These are phyloP conservation scores for Colletotrichum karsti DNA, from an alignment of 2,329 filamentous ascomycete genomes.

Conservation along the genomic window DNA sequence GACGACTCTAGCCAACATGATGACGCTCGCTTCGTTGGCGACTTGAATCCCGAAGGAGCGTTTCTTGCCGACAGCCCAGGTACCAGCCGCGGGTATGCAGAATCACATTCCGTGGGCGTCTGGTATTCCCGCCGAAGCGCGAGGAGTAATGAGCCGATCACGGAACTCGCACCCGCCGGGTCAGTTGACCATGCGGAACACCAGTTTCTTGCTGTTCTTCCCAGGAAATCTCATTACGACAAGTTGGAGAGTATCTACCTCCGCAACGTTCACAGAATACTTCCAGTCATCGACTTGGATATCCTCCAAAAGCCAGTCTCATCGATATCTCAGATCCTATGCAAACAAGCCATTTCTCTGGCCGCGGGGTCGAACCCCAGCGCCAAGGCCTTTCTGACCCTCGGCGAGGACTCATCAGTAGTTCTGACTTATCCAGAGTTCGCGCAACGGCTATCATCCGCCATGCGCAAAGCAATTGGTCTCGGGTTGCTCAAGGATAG, in stretches of 20 bases:
- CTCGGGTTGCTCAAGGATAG: constrained; percentile 20
- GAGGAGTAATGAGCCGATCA: neutral
- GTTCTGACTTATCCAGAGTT: constrained; percentile 26
- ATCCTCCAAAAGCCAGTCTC: constrained; percentile 28
- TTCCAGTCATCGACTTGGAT: constrained; percentile 32
- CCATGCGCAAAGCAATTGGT: constrained; percentile 24
- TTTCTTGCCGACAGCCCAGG: constrained; percentile 32
- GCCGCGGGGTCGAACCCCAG: constrained; percentile 31
- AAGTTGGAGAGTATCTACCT: constrained; percentile 30
- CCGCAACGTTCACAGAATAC: constrained; percentile 29
- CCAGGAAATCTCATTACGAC: constrained; percentile 19
- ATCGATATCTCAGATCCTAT: constrained; percentile 29
- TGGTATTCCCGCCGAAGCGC: constrained; percentile 24
- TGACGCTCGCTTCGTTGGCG: constrained; percentile 31
- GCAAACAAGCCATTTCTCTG: constrained; percentile 33
- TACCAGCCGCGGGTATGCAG: constrained; percentile 16
- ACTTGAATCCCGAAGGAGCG: constrained; percentile 34
- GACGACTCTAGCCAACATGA: constrained; percentile 25
- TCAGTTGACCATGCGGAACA: constrained; percentile 13
- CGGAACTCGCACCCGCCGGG: constrained; percentile 10
- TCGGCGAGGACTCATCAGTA: constrained; percentile 1
- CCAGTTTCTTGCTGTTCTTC: constrained; percentile 18
- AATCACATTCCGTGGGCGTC: constrained; percentile 25
- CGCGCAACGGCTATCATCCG: constrained; percentile 16
- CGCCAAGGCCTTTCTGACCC: constrained; percentile 29